phyloP scores from a whole-genome alignment of 805 yeast genomes.

The Priceomyces carsonii region DNA sequence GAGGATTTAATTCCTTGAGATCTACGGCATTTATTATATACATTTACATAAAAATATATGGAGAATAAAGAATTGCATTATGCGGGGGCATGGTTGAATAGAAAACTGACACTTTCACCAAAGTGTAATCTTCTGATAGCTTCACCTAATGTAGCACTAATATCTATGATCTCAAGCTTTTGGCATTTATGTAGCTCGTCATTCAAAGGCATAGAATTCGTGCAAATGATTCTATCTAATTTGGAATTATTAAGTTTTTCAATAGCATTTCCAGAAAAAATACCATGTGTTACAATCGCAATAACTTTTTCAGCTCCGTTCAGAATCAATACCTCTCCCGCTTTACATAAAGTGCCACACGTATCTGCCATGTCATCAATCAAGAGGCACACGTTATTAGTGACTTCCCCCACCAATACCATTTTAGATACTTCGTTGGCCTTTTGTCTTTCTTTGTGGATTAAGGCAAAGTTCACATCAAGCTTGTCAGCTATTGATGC shows the following conservation, averaged over 20 bases:
- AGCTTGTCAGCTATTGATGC: constrained; percentile 79
- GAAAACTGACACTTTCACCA: constrained; percentile 81
- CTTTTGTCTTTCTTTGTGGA: constrained; percentile 80
- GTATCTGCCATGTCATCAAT: constrained; percentile 92
- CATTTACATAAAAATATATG: not conserved
- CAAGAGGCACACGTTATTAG: constrained; percentile 70
- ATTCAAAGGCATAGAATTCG: constrained; percentile 78
- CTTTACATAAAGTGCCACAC: constrained; percentile 82
- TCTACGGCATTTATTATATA: constrained; percentile 1
- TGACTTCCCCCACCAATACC: constrained; percentile 85
- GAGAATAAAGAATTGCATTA: constrained; percentile 7
- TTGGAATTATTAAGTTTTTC: constrained; percentile 68
- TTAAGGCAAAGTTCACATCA: constrained; percentile 79
- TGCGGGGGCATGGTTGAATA: constrained; percentile 67
- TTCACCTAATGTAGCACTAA: constrained; percentile 75
- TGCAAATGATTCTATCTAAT: constrained; percentile 70
- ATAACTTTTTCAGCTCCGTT: constrained; percentile 72
- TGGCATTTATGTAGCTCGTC: constrained; percentile 60
- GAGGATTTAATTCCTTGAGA: constrained; percentile 25
- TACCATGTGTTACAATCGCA: constrained; percentile 84
- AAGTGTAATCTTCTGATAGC: constrained; percentile 82
- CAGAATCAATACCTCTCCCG: constrained; percentile 70
- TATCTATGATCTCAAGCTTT: constrained; percentile 66
- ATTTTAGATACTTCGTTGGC: constrained; percentile 83
- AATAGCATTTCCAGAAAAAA: constrained; percentile 73